Evolutionary conservation across 169 alveolate genomes (phyloP).

Genomic region (Plasmodium reichenowi): DNA sequence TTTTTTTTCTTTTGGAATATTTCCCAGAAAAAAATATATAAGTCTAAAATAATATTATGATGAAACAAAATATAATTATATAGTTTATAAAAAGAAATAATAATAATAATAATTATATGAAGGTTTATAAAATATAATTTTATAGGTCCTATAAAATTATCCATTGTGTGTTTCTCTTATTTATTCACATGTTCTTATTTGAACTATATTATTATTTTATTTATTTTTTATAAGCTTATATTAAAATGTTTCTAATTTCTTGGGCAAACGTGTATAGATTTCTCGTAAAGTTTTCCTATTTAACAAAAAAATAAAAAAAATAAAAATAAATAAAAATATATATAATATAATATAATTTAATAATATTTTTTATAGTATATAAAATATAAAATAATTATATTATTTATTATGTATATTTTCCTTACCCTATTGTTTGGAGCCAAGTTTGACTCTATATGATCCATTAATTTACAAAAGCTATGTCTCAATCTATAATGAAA

Average conservation of each 20-base stretch:
- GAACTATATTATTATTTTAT: too few species aligned
- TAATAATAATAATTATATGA: too few species aligned
- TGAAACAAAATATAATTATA: too few species aligned
- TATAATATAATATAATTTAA: conserved; percentile 5
- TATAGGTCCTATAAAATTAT: too few species aligned
- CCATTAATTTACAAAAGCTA: conserved; percentile 76
- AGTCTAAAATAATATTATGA: too few species aligned
- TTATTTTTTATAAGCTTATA: conserved; percentile 15
- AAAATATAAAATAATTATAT: conserved; percentile 1
- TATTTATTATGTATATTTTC: not conserved
- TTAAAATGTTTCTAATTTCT: conserved; percentile 84
- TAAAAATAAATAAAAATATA: not conserved
- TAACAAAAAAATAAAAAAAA: not conserved
- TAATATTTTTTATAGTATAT: not conserved
- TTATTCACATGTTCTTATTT: too few species aligned
- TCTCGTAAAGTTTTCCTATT: conserved; percentile 85
- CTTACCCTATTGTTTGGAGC: conserved; percentile 69
- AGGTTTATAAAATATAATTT: too few species aligned
- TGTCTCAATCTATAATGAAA: conserved; percentile 45
- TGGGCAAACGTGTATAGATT: conserved; percentile 88
- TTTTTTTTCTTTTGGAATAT: too few species aligned
- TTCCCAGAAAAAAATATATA: too few species aligned
- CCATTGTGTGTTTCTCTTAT: too few species aligned
- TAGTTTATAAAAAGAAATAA: too few species aligned
- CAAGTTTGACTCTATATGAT: conserved; percentile 65